Conservation (phyloP, 2,329 filamentous ascomycete species). For the Aspergillus flavus region DNA sequence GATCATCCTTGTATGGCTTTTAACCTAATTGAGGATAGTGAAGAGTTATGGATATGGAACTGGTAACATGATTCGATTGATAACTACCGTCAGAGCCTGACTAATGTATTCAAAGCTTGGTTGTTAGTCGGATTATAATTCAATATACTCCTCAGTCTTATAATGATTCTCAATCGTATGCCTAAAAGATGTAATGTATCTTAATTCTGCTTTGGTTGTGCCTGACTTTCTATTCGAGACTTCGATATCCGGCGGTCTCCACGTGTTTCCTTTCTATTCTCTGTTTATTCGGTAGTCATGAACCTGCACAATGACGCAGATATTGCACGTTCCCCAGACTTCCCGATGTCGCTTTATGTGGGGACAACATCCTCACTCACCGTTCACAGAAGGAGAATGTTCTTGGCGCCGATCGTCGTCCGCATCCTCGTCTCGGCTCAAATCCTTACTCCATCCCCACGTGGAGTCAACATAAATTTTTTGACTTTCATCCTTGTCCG, state of each 20-base stretch:
- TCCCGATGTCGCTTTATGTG: neutral
- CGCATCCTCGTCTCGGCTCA: neutral
- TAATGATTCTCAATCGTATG: too few relatives aligned
- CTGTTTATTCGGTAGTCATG: neutral
- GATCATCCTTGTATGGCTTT: neutral
- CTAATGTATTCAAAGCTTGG: neutral
- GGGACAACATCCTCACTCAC: neutral
- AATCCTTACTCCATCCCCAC: neutral
- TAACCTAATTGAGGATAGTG: neutral
- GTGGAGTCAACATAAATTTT: neutral
- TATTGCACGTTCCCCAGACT: conserved; percentile 1
- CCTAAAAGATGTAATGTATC: too few relatives aligned
- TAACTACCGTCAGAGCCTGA: neutral
- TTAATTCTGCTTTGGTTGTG: too few relatives aligned
- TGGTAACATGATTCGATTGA: neutral
- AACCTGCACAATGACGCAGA: conserved; percentile 1
- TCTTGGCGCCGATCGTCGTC: neutral
- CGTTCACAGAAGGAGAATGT: neutral
- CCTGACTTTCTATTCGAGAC: neutral
- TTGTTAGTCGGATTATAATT: neutral
- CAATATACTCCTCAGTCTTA: too few relatives aligned
- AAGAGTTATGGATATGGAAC: neutral
- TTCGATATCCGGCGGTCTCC: neutral
- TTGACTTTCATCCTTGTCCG: neutral
- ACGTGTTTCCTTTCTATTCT: neutral